Evolutionary conservation across 768 basidiomycete genomes (phyloP), one percentile per base, ranked within the genome.

Genomic region (Tylopilus subfusipes): DNA sequence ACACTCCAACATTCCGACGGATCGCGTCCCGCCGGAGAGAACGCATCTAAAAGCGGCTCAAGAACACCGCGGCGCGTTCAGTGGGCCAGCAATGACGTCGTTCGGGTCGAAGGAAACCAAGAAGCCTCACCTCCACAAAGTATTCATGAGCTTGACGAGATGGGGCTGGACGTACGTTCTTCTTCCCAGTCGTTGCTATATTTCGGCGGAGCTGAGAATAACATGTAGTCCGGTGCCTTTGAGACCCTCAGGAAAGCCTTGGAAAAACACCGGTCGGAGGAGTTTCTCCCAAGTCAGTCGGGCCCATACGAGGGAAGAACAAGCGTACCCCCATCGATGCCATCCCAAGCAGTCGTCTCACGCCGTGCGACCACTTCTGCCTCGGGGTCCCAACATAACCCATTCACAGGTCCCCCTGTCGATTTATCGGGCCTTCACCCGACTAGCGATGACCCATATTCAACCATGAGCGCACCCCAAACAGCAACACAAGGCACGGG

Each of bases 31-130:
- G 62, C 65, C 5, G 62, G 58, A 14, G 63, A 55, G 24, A 60
- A 52, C 2, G 57, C 60, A 10, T 43, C 62, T 5, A 49, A 61
- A 3, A 50, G 50, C 16, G 78, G 76, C 5, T 63, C 64, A n/a
- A 76, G 76, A 56, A 78, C 78, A 2, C 78, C 78, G 2, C 75
- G 78, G 22, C 79, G 76, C 44, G 79, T 83, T 3, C 82, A 83
- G 57, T 82, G 81, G 82, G 68, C 74, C 13, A 69, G 71, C 47
- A 57, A 58, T 24, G 63, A 66, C n/a, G 62, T 66, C 9, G 56
- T 59, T 33, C 57, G 61, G 47, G 18, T 33, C 9, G 43, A 47
- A 31, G 22, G 19, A 2, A 29, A 48, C 11, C n/a, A 40, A 21
- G 51, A 46, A 2, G 8, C 38, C 19, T 63, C 54, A 4, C 51